Evolutionary conservation across 2,329 filamentous ascomycete species (phyloP).

Genomic region (Scedosporium dehoogii): DNA sequence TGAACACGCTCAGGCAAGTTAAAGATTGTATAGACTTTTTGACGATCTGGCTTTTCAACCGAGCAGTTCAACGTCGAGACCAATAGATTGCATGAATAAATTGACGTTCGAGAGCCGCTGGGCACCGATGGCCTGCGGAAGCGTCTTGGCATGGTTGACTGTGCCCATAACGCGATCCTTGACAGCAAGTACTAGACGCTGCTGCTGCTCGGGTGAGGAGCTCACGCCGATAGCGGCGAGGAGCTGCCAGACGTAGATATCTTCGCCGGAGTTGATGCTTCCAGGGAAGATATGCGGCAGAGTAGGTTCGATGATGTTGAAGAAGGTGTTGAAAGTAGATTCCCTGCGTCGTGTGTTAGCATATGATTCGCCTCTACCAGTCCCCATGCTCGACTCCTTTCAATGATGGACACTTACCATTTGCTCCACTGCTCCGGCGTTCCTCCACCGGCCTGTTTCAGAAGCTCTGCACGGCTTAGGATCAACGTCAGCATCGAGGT

Average conservation of each 20-base stretch:
- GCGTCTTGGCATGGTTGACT: conserved; percentile 75
- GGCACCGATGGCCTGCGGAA: conserved; percentile 76
- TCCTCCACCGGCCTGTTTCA: conserved; percentile 69
- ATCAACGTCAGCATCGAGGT: conserved; percentile 88
- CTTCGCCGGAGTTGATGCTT: conserved; percentile 80
- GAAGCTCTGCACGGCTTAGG: conserved; percentile 82
- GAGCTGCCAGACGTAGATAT: conserved; percentile 97
- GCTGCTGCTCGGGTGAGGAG: conserved; percentile 88
- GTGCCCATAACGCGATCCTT: conserved; percentile 98
- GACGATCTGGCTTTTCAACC: conserved; percentile 3
- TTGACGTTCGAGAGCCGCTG: conserved; percentile 88
- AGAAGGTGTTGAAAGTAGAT: conserved; percentile 73
- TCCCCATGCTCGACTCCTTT: background rate
- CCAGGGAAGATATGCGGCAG: conserved; percentile 83
- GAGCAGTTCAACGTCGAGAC: conserved; percentile 81
- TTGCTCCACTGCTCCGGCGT: conserved; percentile 67
- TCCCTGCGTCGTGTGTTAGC: conserved; percentile 39
- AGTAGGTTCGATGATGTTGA: conserved; percentile 76
- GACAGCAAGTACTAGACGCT: conserved; percentile 84
- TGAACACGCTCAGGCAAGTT: too few species aligned
- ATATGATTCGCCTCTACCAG: background rate
- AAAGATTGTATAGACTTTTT: background rate
- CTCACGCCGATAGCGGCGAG: conserved; percentile 90
- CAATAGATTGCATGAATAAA: conserved; percentile 96
- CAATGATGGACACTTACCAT: conserved; percentile 45